Evolutionary conservation across 2,329 filamentous ascomycete genomes (phyloP), one percentile per base, ranked within the genome.

Genomic region (Penicillium sp.): DNA sequence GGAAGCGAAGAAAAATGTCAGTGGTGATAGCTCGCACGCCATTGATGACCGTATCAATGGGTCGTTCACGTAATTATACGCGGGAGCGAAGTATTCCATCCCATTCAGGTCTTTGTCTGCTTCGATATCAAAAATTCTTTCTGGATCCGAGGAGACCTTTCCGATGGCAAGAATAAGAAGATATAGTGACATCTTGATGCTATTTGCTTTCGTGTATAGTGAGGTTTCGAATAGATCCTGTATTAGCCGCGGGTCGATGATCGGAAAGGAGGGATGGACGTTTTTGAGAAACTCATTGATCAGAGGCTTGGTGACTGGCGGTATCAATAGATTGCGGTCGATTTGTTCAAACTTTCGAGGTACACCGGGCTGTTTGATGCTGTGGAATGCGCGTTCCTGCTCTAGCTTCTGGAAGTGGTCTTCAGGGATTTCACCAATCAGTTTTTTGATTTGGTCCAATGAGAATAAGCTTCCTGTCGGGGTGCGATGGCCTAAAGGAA

Each of bases 351-450:
- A 45, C 1, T 16, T 10, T 19, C 46, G 35, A 3, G 41, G 35
- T 18, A 34, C 19, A n/a, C 35, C 41, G 14, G 36, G 10, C 11
- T 4, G 28, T n/a, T 46, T 30, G 25, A 40, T 40, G 4, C 43
- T 30, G 22, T 40, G 47, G 28, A 50, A 42, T 13, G 41, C 36
- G 30, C 55, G 54, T 16, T 50, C 50, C n/a, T 42, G 50, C 19
- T 56, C 55, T 22, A 56, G 43, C 5, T 46, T 45, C 22, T 49
- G 33, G 14, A 58, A 58, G 31, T 55, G 56, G 28, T 56, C 54
- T 37, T 56, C 49, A n/a, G 55, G 47, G 27, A 56, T 56, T 33
- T 55, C 46, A 19, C 55, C 55, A 13, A 58, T 46, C 5, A 56
- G 42, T 3, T 42, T 45, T 12, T 50, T 56, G 3, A 58, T 47